Evolutionary conservation across 1,284 basidiomycete genomes (phyloP), one percentile per base, ranked within the genome.

Genomic region (Clitocybe nebularis): DNA sequence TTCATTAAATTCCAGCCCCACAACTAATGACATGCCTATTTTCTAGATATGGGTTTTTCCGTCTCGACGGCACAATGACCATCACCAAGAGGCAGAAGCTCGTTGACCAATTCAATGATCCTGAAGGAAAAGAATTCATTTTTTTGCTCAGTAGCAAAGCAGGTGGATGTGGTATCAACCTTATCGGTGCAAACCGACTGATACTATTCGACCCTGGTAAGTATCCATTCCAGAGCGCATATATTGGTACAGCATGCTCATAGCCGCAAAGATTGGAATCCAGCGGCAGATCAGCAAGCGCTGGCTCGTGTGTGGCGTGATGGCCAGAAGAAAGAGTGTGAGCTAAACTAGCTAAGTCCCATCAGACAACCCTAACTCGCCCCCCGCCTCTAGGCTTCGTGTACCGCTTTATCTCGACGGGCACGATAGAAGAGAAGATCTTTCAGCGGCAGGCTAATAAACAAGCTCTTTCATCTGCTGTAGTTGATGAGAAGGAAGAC

Each of bases 251-350:
- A n/a, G n/a, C 34, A 33, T 26, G 28, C 21, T 37, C 5, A 35
- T 45, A 30, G 23, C 21, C 39, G 10, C 29, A 22, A 58, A 93
- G 94, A 98, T 60, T 97, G 95, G 94, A 98, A 98, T 57, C 95
- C 94, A 14, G 94, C 95, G 4, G 92, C 94, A 25, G 95, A 99
- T 63, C 96, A 99, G 62, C 96, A 99, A 64, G 95, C 95, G 6
- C 75, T 99, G 4, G 95, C 95, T 28, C 91, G 95, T 64, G 95
- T 99, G 1, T 99, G 95, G 95, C 89, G 96, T 71, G 95, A 99
- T 59, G 95, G 95, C 0, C 95, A 99, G 65, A 99, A 97, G 80
- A 99, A 99, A 80, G 92, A 95, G 67, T 97, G 93, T 91, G 57
- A 43, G 84, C 57, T 6, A 4, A 29, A 4, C 26, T 32, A 25